Percentiles rank a stretch among this genome's conserved stretches.
Evolutionary conservation across 179 eudicot species (phyloP).

Genomic region (Carnegiea gigantea): DNA sequence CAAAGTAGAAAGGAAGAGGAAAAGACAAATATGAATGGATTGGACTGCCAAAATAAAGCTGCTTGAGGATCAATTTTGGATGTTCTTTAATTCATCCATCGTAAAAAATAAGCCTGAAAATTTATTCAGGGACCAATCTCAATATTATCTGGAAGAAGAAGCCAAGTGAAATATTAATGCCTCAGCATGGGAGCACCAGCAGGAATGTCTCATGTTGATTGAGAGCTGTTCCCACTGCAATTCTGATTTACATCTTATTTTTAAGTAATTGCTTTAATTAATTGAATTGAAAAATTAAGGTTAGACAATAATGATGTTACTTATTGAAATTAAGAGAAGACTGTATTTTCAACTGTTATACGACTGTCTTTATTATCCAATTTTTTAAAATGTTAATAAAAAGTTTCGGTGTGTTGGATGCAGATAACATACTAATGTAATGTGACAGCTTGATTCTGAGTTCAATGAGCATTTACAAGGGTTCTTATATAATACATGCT

Average conservation of each 20-base stretch:
- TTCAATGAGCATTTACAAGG: too few species aligned
- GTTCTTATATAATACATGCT: too few species aligned
- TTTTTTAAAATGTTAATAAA: too few species aligned
- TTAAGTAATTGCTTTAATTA: neutral
- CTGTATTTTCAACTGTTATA: neutral
- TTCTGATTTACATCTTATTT: neutral
- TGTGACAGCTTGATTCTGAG: too few species aligned
- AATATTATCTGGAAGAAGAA: neutral
- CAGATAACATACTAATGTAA: too few species aligned
- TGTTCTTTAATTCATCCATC: neutral
- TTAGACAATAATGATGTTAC: neutral
- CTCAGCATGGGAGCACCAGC: conserved; percentile 9
- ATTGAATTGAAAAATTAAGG: neutral
- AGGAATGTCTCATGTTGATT: conserved; percentile 26
- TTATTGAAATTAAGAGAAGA: neutral
- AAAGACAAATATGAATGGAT: too few species aligned
- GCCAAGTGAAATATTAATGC: conserved; percentile 16
- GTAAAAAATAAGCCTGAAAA: neutral
- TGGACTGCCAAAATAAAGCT: too few species aligned
- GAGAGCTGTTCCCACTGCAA: neutral
- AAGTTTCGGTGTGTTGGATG: too few species aligned
- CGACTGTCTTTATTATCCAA: neutral
- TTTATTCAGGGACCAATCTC: conserved; percentile 19
- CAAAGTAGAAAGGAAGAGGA: too few species aligned
- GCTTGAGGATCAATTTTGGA: neutral